Evolutionary conservation across 2,329 filamentous ascomycete genomes (phyloP).

Genomic region (Pseudogymnoascus destructans): DNA sequence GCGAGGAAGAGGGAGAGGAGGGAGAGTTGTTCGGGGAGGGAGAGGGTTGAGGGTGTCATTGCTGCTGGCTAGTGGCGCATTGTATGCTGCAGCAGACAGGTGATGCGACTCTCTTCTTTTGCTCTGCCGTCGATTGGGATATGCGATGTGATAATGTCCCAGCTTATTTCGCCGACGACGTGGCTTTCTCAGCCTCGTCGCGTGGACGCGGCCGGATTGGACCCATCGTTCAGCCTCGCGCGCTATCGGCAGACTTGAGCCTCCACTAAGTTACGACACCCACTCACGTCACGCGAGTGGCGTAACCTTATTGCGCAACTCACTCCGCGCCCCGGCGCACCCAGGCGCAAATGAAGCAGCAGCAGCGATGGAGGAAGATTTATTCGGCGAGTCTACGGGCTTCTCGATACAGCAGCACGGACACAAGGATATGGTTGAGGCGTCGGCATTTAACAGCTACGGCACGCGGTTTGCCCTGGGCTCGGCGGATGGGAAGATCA

Average conservation of each 20-base stretch:
- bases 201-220: not conserved
- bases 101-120: not conserved
- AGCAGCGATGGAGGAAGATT: not conserved
- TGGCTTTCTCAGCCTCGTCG: slow-evolving; percentile 1
- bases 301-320: not conserved
- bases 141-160: too few relatives aligned
- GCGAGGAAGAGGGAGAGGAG: slow-evolving; percentile 52
- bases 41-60: slow-evolving; percentile 29
- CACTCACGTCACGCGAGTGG: not conserved
- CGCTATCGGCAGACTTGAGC: not conserved
- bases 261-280: not conserved
- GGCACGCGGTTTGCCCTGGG: slow-evolving; percentile 85
- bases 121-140: not conserved
- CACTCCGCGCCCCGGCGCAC: not conserved
- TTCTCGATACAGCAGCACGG: slow-evolving; percentile 52
- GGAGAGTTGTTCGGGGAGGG: slow-evolving; percentile 38
- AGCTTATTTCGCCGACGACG: not conserved
- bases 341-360: not conserved
- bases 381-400: not conserved
- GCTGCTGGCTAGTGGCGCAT: not conserved
- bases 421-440: slow-evolving; percentile 42
- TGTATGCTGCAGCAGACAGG: not conserved
- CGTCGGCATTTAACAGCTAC: slow-evolving; percentile 78
- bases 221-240: not conserved
- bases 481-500: slow-evolving; percentile 83